phyloP scores from a whole-genome alignment of 345 rosid species.

The Xanthoceras sorbifolium region DNA sequence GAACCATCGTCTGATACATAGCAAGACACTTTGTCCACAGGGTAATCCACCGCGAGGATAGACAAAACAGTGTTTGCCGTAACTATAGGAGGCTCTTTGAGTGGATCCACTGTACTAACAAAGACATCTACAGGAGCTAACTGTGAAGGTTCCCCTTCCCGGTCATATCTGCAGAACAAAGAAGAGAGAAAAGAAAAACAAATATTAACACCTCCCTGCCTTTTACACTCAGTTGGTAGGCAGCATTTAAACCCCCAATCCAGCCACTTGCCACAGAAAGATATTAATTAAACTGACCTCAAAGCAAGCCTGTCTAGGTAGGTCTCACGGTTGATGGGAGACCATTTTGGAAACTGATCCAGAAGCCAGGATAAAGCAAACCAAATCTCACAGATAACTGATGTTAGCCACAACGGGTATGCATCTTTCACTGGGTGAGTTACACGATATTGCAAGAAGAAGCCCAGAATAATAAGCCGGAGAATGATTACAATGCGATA shows the following conservation, averaged over 20 bases:
- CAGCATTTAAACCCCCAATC: neutral
- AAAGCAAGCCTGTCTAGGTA: constrained; percentile 90
- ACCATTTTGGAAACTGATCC: constrained; percentile 99
- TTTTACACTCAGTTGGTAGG: neutral
- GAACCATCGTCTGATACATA: constrained; percentile 99
- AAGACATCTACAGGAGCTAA: constrained; percentile 92
- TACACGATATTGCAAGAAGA: constrained; percentile 92
- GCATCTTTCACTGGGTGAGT: constrained; percentile 97
- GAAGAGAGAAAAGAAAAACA: neutral
- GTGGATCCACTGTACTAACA: constrained; percentile 99
- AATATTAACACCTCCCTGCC: neutral
- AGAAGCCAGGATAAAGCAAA: constrained; percentile 99
- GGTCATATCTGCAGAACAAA: constrained; percentile 69
- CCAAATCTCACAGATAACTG: constrained; percentile 99
- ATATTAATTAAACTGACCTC: constrained; percentile 53
- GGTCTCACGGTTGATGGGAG: constrained; percentile 95
- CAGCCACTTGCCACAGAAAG: neutral
- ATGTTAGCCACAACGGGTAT: constrained; percentile 89
- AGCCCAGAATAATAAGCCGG: constrained; percentile 97
- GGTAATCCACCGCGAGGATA: constrained; percentile 96
- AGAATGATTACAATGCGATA: constrained; percentile 83
- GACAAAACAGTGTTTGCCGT: constrained; percentile 99
- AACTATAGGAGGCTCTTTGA: constrained; percentile 96
- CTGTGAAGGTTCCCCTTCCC: constrained; percentile 98
- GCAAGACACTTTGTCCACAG: constrained; percentile 98